These are phyloP conservation scores for Sporothrix sp. DNA, from an alignment of 2,329 filamentous ascomycete species.

Conservation along the genomic window DNA sequence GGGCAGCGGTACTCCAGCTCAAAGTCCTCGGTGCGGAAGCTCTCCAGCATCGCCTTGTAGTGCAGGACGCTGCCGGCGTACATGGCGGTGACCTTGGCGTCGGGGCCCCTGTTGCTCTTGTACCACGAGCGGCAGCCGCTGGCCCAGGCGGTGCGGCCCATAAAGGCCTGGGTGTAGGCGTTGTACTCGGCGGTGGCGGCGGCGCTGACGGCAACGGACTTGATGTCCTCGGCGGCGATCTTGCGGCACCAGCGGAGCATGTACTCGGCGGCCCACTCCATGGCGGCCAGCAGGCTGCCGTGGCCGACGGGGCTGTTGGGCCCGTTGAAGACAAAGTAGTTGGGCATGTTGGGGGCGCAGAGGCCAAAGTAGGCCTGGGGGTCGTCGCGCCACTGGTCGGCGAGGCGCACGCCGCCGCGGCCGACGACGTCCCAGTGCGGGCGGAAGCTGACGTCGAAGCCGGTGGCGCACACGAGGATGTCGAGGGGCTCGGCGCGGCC, in stretches of 20 bases:
- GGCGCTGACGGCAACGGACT: constrained; percentile 2
- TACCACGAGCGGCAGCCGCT: constrained; percentile 22
- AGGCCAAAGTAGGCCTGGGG: constrained; percentile 2
- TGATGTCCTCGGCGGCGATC: constrained; percentile 23
- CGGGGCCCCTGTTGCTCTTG: constrained; percentile 18
- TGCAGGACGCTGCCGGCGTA: constrained; percentile 18
- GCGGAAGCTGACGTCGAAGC: constrained; percentile 25
- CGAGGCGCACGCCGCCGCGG: background rate
- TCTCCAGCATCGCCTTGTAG: constrained; percentile 20
- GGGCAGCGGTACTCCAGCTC: constrained; percentile 15
- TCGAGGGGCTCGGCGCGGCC: constrained; percentile 22
- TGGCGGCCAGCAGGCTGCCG: constrained; percentile 7
- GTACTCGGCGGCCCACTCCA: constrained; percentile 8
- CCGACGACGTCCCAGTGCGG: constrained; percentile 23
- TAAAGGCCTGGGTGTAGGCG: constrained; percentile 22
- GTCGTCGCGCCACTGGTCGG: constrained; percentile 14
- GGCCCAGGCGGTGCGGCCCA: constrained; percentile 24
- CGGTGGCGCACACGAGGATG: constrained; percentile 28
- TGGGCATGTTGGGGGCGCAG: constrained; percentile 3
- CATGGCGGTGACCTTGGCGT: constrained; percentile 20
- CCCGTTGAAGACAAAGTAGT: constrained; percentile 12
- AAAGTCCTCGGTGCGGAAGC: constrained; percentile 26
- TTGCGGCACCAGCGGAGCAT: constrained; percentile 14
- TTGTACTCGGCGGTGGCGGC: constrained; percentile 1
- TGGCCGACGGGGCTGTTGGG: constrained; percentile 9